Conservation (phyloP, 352 stramenopile genomes). For the Hyaloperonospora arabidopsidis region DNA sequence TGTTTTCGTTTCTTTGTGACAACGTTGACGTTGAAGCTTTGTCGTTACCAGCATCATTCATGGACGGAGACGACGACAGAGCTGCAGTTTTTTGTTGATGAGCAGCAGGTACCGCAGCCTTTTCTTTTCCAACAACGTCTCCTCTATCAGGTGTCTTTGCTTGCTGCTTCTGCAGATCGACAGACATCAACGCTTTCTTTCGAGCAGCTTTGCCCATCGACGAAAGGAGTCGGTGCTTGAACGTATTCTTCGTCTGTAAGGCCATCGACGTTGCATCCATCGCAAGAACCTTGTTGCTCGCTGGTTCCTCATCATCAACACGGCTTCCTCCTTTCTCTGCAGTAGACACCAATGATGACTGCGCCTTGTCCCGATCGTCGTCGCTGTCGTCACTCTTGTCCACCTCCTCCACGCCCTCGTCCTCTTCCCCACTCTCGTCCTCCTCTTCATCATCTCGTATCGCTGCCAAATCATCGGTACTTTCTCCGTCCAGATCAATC, state of each 20-base stretch:
- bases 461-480: slow-evolving; percentile 8
- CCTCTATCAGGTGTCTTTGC: not conserved
- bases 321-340: not conserved
- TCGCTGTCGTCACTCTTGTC: slow-evolving; percentile 2
- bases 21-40: not conserved
- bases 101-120: not conserved
- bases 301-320: not conserved
- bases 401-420: not conserved
- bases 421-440: slow-evolving; percentile 3
- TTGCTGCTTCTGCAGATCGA: slow-evolving; percentile 2
- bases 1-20: slow-evolving; percentile 4
- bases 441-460: slow-evolving; percentile 4
- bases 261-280: not conserved
- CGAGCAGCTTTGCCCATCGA: slow-evolving; percentile 1
- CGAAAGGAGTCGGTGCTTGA: slow-evolving; percentile 9
- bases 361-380: not conserved
- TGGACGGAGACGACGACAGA: not conserved
- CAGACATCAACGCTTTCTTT: not conserved
- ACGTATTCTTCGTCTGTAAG: slow-evolving; percentile 6
- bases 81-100: slow-evolving; percentile 1
- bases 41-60: slow-evolving; percentile 2
- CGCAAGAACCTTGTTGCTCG: not conserved
- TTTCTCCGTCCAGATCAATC: slow-evolving; percentile 21
- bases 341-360: not conserved
- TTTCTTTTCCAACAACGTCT: slow-evolving; percentile 12